A percentile compares a stretch with the other conserved stretches of the same genome.
phyloP scores from a whole-genome alignment of 805 yeast species.

The Metschnikowia cerradonensis region DNA sequence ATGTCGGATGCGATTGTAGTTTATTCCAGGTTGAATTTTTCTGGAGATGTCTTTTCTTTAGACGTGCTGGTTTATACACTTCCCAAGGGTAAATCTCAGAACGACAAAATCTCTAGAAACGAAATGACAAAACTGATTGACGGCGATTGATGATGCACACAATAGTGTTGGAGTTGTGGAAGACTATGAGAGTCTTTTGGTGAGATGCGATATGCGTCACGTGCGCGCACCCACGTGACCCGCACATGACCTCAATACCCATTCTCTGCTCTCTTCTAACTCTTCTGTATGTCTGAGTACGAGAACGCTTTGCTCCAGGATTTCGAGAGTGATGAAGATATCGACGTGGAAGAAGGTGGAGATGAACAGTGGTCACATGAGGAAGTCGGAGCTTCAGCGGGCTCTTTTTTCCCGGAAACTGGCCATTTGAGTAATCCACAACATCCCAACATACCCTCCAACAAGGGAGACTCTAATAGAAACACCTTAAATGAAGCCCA shows the following conservation, averaged over 20 bases:
- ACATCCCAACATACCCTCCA: no score
- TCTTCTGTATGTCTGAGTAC: conserved; percentile 21
- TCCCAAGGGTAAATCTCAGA: no score
- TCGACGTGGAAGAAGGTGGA: neutral
- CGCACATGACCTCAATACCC: neutral
- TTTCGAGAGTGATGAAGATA: conserved; percentile 28
- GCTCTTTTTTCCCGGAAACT: neutral
- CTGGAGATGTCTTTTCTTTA: no score
- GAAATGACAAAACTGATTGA: no score
- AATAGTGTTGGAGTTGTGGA: neutral
- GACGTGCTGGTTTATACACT: no score
- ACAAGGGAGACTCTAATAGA: no score
- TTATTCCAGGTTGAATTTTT: no score
- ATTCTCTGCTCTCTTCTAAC: neutral
- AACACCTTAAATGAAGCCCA: no score
- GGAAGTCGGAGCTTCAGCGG: neutral
- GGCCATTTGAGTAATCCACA: neutral
- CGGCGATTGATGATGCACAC: no score
- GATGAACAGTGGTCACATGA: neutral
- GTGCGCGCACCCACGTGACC: neutral
- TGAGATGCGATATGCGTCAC: neutral
- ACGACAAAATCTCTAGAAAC: no score
- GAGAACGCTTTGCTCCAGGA: conserved; percentile 43
- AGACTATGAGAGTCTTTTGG: no score
- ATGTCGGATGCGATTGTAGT: no score